Conservation (phyloP, 1,139 yeast species). For the Trichomonascaceae sp. region DNA sequence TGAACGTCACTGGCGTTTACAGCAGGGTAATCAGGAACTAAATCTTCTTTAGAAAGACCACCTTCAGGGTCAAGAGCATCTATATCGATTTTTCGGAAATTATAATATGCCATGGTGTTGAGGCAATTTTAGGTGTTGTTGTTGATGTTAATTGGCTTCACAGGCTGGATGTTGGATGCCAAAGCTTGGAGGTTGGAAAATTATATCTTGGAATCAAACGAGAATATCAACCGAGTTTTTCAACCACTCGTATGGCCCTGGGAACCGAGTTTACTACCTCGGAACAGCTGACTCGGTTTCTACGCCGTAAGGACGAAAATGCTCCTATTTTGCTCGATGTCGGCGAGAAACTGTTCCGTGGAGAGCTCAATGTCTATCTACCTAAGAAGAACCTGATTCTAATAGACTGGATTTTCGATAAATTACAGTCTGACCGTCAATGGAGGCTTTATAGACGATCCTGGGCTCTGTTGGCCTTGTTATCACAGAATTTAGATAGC, state of each 20-base stretch:
- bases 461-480: conserved; percentile 13
- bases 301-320: conserved; percentile 46
- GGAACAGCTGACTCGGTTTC: conserved; percentile 56
- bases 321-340: conserved; percentile 41
- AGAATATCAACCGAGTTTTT: no score
- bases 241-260: background rate
- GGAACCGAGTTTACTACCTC: conserved; percentile 34
- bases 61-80: conserved; percentile 85
- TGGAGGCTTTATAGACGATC: conserved; percentile 15
- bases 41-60: conserved; percentile 57
- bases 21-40: conserved; percentile 46
- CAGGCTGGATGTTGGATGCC: background rate
- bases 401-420: conserved; percentile 60
- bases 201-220: background rate
- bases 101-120: conserved; percentile 25
- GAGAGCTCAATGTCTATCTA: conserved; percentile 41
- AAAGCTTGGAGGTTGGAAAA: background rate
- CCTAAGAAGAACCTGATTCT: conserved; percentile 60
- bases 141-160: background rate
- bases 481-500: conserved; percentile 15
- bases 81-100: conserved; percentile 73
- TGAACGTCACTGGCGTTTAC: conserved; percentile 49
- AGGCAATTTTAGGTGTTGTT: background rate
- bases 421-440: conserved; percentile 34
- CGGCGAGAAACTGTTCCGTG: conserved; percentile 40